Percentiles rank a stretch among this genome's conserved stretches.
phyloP scores from a whole-genome alignment of 805 yeast genomes.

The Kuraishia ogatae region DNA sequence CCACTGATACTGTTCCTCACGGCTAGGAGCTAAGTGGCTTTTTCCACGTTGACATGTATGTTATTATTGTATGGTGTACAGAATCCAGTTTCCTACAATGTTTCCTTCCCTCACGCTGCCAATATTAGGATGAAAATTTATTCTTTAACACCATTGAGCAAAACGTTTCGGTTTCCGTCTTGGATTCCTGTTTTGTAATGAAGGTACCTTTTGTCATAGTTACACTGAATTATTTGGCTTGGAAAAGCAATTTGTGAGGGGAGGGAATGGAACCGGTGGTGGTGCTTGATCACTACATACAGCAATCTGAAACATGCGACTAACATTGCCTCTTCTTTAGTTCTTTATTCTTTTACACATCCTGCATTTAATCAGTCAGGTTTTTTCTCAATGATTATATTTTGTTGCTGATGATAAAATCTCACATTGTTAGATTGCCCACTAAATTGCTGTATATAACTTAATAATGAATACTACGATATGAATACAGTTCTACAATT shows the following conservation, averaged over 20 bases:
- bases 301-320: not conserved
- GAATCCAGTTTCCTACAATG: not conserved
- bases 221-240: constrained; percentile 50
- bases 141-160: constrained; percentile 8
- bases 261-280: not conserved
- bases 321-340: not conserved
- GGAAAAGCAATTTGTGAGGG: not conserved
- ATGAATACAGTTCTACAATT: too few relatives aligned
- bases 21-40: too few relatives aligned
- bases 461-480: too few relatives aligned
- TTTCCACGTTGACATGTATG: too few relatives aligned
- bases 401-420: too few relatives aligned
- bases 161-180: constrained; percentile 38
- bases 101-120: not conserved
- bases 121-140: constrained; percentile 1
- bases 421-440: too few relatives aligned
- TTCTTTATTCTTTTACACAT: not conserved
- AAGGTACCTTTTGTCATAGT: constrained; percentile 74
- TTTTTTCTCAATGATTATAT: too few relatives aligned
- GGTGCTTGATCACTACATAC: not conserved
- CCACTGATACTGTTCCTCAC: too few relatives aligned
- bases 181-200: constrained; percentile 46
- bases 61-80: too few relatives aligned
- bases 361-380: too few relatives aligned
- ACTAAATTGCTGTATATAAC: too few relatives aligned